Base-by-base conservation (phyloP, 257 asterid species). In the Cruciata laevipes region DNA sequence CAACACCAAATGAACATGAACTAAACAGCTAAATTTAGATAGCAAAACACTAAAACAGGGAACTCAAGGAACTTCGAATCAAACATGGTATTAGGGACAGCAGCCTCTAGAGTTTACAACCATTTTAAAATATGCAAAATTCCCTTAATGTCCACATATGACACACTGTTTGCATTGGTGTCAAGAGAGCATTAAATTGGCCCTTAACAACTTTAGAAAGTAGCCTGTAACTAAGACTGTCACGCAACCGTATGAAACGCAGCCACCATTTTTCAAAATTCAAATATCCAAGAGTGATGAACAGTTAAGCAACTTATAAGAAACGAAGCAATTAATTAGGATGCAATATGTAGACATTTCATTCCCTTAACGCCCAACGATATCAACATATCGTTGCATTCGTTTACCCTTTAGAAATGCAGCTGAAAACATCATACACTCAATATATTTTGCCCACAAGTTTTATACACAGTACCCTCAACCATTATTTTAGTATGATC, bases 301-400 rank as follows among this genome's bases (percentile, higher is more conserved):
- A 40, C 49, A 12, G 51, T 42, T 42, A 33, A 2, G 38, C 38
- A 33, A 33, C 38, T 0, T 0, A 33, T 33, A 33, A 33, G 38
- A 33, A 33, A 40, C 8, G 49, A 40, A 12, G 49, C 49, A 16
- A 35, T 35, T 7, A 7, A 35, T 35, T 35, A 35, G 40, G 40
- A 35, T 35, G 40, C 40, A 35, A 35, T 40, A 23, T 44, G 35
- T 33, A 40, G 32, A 11, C 37, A 77, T 78, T 74, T 74, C 31
- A 67, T 78, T 78, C 72, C 79, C 77, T 78, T 71, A 77, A 74
- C 70, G 72, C 67, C 75, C 82, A n/a, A n/a, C n/a, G n/a, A n/a
- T n/a, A n/a, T n/a, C n/a, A n/a, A 71, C 30, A 30, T 7, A 66
- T 56, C 8, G 40, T 70, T 62, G 76, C 72, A 70, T 35, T 63